Evolutionary conservation across 768 basidiomycete genomes (phyloP).

Genomic region (Nidularia sp.): DNA sequence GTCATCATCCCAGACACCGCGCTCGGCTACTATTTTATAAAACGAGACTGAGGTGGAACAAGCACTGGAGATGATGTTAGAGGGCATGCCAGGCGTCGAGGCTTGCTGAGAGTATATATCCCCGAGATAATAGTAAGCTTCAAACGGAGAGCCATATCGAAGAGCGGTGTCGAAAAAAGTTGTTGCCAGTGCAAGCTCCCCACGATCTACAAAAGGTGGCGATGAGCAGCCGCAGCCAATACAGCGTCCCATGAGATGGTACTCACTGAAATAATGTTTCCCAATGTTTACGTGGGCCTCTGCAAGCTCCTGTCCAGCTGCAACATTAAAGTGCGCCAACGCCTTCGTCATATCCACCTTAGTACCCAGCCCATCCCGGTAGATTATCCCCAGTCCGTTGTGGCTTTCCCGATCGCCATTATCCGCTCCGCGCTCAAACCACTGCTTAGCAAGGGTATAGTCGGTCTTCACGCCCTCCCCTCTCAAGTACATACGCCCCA

Average conservation of each 20-base stretch:
- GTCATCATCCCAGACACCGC: constrained; percentile 84
- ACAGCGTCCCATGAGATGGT: background rate
- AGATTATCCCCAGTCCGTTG: constrained; percentile 89
- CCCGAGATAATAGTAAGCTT: constrained; percentile 92
- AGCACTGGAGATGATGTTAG: constrained; percentile 58
- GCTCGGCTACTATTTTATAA: constrained; percentile 89
- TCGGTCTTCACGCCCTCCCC: constrained; percentile 89
- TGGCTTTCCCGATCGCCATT: constrained; percentile 84
- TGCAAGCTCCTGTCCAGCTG: constrained; percentile 83
- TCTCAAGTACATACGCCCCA: constrained; percentile 91
- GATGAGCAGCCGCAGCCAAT: too few relatives aligned
- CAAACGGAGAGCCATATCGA: constrained; percentile 85
- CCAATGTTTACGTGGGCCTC: constrained; percentile 92
- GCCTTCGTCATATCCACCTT: constrained; percentile 65
- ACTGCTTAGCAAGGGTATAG: constrained; percentile 74
- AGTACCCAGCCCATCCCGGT: constrained; percentile 80
- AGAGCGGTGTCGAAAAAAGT: constrained; percentile 83
- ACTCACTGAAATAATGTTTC: constrained; percentile 57
- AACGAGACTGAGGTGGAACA: constrained; percentile 91
- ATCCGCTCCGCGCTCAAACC: constrained; percentile 86
- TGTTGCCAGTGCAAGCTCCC: constrained; percentile 63
- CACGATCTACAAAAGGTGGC: constrained; percentile 42
- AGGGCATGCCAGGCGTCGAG: constrained; percentile 33
- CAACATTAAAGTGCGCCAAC: constrained; percentile 62
- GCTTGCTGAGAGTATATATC: constrained; percentile 68